Evolutionary conservation across 345 rosid species (phyloP), one percentile per base, ranked within the genome.

Genomic region (Salix dunnii): DNA sequence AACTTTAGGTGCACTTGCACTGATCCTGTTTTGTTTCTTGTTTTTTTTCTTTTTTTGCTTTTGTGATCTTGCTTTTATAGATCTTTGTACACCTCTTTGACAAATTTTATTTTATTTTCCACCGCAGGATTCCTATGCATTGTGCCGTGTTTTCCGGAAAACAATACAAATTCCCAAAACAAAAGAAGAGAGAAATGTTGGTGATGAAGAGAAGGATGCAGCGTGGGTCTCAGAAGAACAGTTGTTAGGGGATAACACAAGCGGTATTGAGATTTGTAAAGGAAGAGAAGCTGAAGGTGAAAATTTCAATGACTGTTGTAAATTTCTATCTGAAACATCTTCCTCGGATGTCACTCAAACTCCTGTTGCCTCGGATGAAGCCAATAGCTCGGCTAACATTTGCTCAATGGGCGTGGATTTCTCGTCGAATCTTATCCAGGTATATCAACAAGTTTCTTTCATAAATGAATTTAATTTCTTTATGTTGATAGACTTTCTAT

Each of bases 121-220:
- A 36, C 68, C 62, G 40, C 81, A 91, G 93, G 96, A 91, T 84
- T 91, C 90, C 8, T 91, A 87, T 70, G 91, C 96, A 72, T 81
- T 91, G 40, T 91, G 96, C 74, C 93, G 96, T 2, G 86, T 91
- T 72, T 91, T 91, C 86, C 90, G 82, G 86, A 91, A 91, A 85
- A 80, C 83, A 23, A 79, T 83, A 71, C 90, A 87, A 79, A 78
- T 86, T 53, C 84, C 90, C 27, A 87, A 82, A 77, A 30, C 84
- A 70, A 86, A 76, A 72, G 76, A 53, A 74, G 80, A 55, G 53
- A 51, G 53, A 70, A 58, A 58, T 23, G 46, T 25, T 13, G 65
- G 38, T 3, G 71, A 67, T 68, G 75, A 23, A 40, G 78, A 74
- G 48, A 70, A 78, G 30, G 70, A 81, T 72, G 42, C 31, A 60